These are phyloP conservation scores for Globisporangium cystogenes DNA, from an alignment of 352 stramenopile genomes.

Conservation along the genomic window DNA sequence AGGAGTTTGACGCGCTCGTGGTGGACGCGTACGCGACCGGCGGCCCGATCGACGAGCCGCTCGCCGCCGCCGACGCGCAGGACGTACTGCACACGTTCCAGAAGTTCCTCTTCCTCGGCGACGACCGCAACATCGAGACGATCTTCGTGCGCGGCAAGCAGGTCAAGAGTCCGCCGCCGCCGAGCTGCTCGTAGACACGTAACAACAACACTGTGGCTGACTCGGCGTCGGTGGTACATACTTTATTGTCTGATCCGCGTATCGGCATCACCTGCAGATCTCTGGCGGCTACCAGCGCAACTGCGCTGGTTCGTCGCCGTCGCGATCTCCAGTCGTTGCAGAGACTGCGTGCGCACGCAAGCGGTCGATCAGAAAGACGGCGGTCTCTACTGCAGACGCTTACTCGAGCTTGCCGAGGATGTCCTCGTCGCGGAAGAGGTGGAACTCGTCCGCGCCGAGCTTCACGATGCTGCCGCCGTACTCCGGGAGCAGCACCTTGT, in stretches of 20 bases:
- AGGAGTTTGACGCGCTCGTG: constrained; percentile 90
- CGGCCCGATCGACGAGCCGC: constrained; percentile 59
- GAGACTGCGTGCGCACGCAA: too few relatives aligned
- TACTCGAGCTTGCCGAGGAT: constrained; percentile 96
- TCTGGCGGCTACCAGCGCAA: too few relatives aligned
- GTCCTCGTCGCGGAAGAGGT: constrained; percentile 95
- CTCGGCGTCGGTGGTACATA: not conserved
- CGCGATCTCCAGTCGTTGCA: too few relatives aligned
- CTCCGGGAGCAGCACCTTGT: constrained; percentile 95
- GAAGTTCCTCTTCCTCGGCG: constrained; percentile 88
- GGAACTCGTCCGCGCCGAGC: constrained; percentile 89
- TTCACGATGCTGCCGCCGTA: constrained; percentile 94
- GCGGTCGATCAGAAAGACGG: constrained; percentile 5
- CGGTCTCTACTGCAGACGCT: constrained; percentile 3
- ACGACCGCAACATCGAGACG: constrained; percentile 87
- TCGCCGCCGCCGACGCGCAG: constrained; percentile 33
- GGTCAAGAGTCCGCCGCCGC: constrained; percentile 27
- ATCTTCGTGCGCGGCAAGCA: constrained; percentile 77
- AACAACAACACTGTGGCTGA: too few relatives aligned
- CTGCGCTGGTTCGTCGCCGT: not conserved
- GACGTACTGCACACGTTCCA: constrained; percentile 80
- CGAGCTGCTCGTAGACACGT: not conserved
- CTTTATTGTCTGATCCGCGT: not conserved
- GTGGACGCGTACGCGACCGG: constrained; percentile 55
- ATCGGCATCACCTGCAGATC: too few relatives aligned